Evolutionary conservation across 129 eudicot genomes (phyloP).

Genomic region (Deinandra increscens): DNA sequence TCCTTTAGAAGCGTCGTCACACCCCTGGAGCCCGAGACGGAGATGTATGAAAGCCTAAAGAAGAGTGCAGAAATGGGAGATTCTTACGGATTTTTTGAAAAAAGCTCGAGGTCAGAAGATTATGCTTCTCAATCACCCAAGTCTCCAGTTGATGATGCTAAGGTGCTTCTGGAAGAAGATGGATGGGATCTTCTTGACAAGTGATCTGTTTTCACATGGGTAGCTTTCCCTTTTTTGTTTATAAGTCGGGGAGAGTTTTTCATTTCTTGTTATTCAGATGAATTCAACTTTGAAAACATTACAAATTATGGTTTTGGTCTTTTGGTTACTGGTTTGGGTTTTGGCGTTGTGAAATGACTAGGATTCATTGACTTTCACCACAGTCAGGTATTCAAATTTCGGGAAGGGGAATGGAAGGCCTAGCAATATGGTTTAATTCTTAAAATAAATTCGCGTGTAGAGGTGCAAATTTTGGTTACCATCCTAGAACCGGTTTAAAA

Average conservation of each 20-base stretch:
- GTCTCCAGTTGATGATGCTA: constrained; percentile 23
- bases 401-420: too few relatives aligned
- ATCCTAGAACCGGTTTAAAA: too few relatives aligned
- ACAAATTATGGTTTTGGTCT: too few relatives aligned
- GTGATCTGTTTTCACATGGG: neutral
- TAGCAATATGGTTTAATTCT: too few relatives aligned
- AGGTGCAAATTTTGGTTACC: too few relatives aligned
- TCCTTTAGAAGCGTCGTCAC: constrained; percentile 38
- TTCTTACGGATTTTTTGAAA: constrained; percentile 22
- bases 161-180: constrained; percentile 56
- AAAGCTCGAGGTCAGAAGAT: constrained; percentile 7
- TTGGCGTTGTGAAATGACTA: too few relatives aligned
- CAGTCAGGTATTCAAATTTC: too few relatives aligned
- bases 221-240: neutral
- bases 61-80: constrained; percentile 21
- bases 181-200: constrained; percentile 56
- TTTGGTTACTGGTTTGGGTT: too few relatives aligned
- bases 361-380: too few relatives aligned
- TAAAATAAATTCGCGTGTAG: too few relatives aligned
- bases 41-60: constrained; percentile 19
- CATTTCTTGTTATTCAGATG: neutral
- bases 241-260: neutral
- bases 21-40: constrained; percentile 24
- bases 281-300: too few relatives aligned
- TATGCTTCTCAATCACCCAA: constrained; percentile 11